These are phyloP conservation scores for Lecanicillium sp. DNA, from an alignment of 2,329 filamentous ascomycete genomes.

Conservation along the genomic window DNA sequence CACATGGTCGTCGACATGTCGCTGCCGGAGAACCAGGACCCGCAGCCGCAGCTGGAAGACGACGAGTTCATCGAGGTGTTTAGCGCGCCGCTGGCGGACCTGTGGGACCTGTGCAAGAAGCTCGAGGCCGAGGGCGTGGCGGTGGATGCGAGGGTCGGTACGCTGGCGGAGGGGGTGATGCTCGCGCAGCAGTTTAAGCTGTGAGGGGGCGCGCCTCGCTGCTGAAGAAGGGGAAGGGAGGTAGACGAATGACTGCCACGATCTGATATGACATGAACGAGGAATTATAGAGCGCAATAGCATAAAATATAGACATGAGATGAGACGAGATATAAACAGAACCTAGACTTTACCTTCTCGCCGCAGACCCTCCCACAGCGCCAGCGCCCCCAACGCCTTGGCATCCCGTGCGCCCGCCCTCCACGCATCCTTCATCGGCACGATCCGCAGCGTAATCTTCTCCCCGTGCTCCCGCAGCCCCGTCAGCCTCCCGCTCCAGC, in stretches of 20 bases:
- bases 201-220: constrained; percentile 17
- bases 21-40: constrained; percentile 62
- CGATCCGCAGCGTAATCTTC: constrained; percentile 55
- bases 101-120: constrained; percentile 61
- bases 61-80: constrained; percentile 81
- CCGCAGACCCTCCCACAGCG: constrained; percentile 51
- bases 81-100: constrained; percentile 53
- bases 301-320: too few species aligned
- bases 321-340: constrained; percentile 3
- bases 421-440: constrained; percentile 52
- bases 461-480: constrained; percentile 53
- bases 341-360: constrained; percentile 38
- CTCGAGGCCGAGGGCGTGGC: constrained; percentile 67
- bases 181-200: constrained; percentile 54
- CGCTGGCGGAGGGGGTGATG: constrained; percentile 72
- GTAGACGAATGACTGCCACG: too few species aligned
- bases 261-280: too few species aligned
- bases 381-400: constrained; percentile 54
- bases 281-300: too few species aligned
- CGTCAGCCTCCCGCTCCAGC: constrained; percentile 53
- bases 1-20: constrained; percentile 68
- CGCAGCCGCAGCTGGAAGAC: constrained; percentile 65
- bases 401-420: constrained; percentile 50
- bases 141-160: constrained; percentile 73
- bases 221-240: too few species aligned